Conservation (phyloP, 129 eudicot species). For the Lonicera japonica region DNA sequence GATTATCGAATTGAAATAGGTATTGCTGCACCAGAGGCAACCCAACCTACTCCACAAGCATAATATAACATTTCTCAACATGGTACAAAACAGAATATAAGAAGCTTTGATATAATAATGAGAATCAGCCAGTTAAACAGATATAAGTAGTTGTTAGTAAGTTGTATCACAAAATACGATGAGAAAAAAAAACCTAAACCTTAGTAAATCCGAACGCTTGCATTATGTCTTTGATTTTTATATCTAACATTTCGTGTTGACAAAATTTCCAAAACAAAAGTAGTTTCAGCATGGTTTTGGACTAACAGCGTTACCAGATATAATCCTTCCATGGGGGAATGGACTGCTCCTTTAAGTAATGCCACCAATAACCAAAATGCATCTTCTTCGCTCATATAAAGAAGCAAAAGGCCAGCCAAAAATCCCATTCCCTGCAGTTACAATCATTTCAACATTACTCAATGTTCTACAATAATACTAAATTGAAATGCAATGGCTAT, state of each 20-base stretch:
- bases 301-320: constrained; percentile 56
- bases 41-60: constrained; percentile 63
- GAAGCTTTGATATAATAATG: neutral
- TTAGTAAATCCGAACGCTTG: no score
- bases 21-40: constrained; percentile 98
- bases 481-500: constrained; percentile 3
- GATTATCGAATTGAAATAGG: constrained; percentile 74
- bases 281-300: no score
- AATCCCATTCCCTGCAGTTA: constrained; percentile 93
- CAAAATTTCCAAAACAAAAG: no score
- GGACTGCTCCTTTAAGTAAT: constrained; percentile 92
- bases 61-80: neutral
- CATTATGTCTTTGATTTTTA: no score
- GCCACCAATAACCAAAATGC: constrained; percentile 98
- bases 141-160: no score
- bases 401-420: constrained; percentile 84
- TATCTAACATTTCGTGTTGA: no score
- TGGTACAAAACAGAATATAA: neutral
- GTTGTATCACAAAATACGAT: no score
- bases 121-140: neutral
- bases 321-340: constrained; percentile 98
- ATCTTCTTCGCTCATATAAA: constrained; percentile 99
- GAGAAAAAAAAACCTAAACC: no score
- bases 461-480: constrained; percentile 1
- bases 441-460: constrained; percentile 9